These are phyloP conservation scores for Sclerotinia sclerotiorum DNA, from an alignment of 2,329 filamentous ascomycete genomes.

Conservation along the genomic window DNA sequence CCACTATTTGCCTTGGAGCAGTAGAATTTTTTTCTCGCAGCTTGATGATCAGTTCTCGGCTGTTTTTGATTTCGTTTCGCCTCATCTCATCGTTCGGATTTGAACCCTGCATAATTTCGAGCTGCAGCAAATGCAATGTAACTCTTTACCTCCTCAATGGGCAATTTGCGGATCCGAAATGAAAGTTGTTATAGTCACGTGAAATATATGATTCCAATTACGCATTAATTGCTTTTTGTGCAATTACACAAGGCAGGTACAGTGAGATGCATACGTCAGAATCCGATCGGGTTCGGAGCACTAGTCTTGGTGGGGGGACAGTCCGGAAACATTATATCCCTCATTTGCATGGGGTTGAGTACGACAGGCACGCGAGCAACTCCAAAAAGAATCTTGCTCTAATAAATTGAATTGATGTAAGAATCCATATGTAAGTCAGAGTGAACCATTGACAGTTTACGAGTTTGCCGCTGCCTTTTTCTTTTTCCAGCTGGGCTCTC, in stretches of 20 bases:
- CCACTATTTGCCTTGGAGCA: background rate
- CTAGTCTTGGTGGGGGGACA: background rate
- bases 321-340: slow-evolving; percentile 22
- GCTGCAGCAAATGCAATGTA: background rate
- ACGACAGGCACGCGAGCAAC: slow-evolving; percentile 1
- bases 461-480: background rate
- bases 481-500: slow-evolving; percentile 6
- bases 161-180: background rate
- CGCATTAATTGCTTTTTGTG: background rate
- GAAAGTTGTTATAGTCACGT: background rate
- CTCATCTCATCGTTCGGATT: slow-evolving; percentile 16
- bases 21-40: slow-evolving; percentile 9
- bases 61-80: slow-evolving; percentile 7
- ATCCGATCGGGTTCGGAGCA: background rate
- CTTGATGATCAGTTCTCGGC: background rate
- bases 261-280: slow-evolving; percentile 12
- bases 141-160: slow-evolving; percentile 12
- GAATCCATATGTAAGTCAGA: slow-evolving; percentile 18
- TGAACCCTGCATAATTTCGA: background rate
- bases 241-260: slow-evolving; percentile 11
- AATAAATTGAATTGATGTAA: slow-evolving; percentile 4
- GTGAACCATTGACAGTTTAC: slow-evolving; percentile 7
- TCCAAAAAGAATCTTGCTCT: background rate
- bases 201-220: background rate
- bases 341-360: slow-evolving; percentile 11